Evolutionary conservation across 2,329 filamentous ascomycete genomes (phyloP).

Genomic region (Stachybotrys echinatus): DNA sequence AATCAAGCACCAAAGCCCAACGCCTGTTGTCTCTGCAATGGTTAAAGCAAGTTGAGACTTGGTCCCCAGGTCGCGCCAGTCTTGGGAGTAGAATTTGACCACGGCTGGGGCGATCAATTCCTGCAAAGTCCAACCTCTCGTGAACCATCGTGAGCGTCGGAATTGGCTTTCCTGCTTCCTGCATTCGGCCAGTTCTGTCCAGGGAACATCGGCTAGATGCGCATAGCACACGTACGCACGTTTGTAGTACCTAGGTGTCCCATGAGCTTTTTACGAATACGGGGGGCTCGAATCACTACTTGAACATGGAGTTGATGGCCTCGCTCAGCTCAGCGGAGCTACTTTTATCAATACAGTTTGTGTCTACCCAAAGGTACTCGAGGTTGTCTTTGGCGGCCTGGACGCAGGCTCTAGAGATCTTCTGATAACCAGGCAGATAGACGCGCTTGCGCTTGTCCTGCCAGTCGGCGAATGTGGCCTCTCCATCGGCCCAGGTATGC

Average conservation of each 20-base stretch:
- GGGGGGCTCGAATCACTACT: too few relatives aligned
- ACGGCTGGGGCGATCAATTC: slow-evolving; percentile 8
- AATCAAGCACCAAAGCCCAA: slow-evolving; percentile 3
- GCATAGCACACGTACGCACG: slow-evolving; percentile 5
- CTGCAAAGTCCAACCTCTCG: slow-evolving; percentile 5
- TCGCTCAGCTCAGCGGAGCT: slow-evolving; percentile 10
- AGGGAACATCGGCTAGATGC: slow-evolving; percentile 11
- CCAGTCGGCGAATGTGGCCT: slow-evolving; percentile 6
- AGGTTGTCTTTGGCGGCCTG: slow-evolving; percentile 7
- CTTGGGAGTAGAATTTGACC: slow-evolving; percentile 8
- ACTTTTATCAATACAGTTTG: slow-evolving; percentile 11
- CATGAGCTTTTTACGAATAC: neutral
- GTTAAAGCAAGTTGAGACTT: slow-evolving; percentile 1
- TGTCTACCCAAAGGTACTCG: slow-evolving; percentile 11
- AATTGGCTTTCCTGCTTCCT: neutral
- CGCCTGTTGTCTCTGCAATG: slow-evolving; percentile 4
- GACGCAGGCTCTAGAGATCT: slow-evolving; percentile 4
- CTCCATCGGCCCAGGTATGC: slow-evolving; percentile 7
- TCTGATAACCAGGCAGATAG: slow-evolving; percentile 3
- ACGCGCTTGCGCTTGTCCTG: neutral
- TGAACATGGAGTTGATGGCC: too few relatives aligned
- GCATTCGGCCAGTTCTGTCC: neutral
- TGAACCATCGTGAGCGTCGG: slow-evolving; percentile 5
- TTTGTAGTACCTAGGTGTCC: slow-evolving; percentile 7
- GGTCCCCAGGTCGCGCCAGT: slow-evolving; percentile 1